Base-by-base conservation (phyloP, 1,284 basidiomycete species). In the Leccinum insolens region DNA sequence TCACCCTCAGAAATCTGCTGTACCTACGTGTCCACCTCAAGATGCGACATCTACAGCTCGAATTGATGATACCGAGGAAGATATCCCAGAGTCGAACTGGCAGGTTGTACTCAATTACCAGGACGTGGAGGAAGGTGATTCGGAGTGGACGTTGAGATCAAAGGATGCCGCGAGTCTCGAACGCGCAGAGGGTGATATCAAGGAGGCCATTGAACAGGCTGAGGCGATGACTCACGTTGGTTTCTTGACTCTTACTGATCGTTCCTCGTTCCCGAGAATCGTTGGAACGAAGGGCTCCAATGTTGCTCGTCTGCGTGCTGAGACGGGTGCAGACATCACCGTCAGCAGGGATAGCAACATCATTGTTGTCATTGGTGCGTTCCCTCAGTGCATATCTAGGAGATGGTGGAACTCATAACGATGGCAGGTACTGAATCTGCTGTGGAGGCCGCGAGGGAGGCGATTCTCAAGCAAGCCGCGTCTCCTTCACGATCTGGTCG, bases 231-330 rank as follows among this genome's bases (percentile, higher is more conserved):
- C 88, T 11, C 88, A 89, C 71, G 87, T 92, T 71, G 93, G 93
- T 7, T 93, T 92, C 84, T 83, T 95, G 65, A 93, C 89, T 12
- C 81, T 95, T 57, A 82, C 87, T 49, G 90, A 95, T 75, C 89
- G 93, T 74, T 84, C 88, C 37, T 83, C 84, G 62, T 95, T 95
- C 86, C 93, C 92, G 15, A 86, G 94, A 73, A 95, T 97, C 74
- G 95, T 97, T 69, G 95, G 95, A 59, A 81, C 90, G 25, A 95
- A 95, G 80, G 94, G 92, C 63, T 81, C 94, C n/a, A 96, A 94
- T 73, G 93, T 96, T 67, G 84, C 89, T 63, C 89, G 94, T 66
- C 85, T 97, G 62, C 89, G 95, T 68, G 86, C 86, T 66, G 94
- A 95, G 80, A 96, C 93, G 65, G 93, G 94, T 55, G 92, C 95